Conservation (phyloP, 495 filamentous ascomycete species). For the Trichoderma orchidacearum region DNA sequence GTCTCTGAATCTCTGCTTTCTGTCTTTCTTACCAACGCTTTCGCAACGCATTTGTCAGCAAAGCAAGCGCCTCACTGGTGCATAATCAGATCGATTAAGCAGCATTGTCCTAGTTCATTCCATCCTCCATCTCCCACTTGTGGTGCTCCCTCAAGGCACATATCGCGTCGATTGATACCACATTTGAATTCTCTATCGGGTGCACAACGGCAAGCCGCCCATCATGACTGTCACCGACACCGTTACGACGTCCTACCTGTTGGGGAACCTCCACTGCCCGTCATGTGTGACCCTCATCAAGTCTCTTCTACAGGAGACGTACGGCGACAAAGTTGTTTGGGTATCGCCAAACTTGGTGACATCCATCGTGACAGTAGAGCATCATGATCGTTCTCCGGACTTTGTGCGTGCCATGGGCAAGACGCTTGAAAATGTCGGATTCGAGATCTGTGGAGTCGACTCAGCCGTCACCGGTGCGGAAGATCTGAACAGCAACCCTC, state of each 20-base stretch:
- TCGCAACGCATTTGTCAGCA: too few species aligned
- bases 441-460: constrained; percentile 28
- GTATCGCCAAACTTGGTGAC: constrained; percentile 45
- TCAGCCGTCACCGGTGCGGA: constrained; percentile 21
- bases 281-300: constrained; percentile 45
- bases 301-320: constrained; percentile 23
- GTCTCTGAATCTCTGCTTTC: too few species aligned
- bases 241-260: constrained; percentile 32
- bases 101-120: too few species aligned
- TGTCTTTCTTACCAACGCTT: too few species aligned
- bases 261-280: constrained; percentile 48
- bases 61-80: too few species aligned
- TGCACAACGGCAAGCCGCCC: not conserved
- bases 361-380: constrained; percentile 33
- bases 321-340: constrained; percentile 25
- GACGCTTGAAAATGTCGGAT: constrained; percentile 29
- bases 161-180: too few species aligned
- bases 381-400: not conserved
- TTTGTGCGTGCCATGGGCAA: constrained; percentile 19
- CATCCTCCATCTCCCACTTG: too few species aligned
- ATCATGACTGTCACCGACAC: not conserved
- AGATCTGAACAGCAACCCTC: not conserved
- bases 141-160: too few species aligned
- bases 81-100: too few species aligned
- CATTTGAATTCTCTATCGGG: not conserved